phyloP scores from a whole-genome alignment of 768 basidiomycete genomes.

The Cystofilobasidium bisporidii region DNA sequence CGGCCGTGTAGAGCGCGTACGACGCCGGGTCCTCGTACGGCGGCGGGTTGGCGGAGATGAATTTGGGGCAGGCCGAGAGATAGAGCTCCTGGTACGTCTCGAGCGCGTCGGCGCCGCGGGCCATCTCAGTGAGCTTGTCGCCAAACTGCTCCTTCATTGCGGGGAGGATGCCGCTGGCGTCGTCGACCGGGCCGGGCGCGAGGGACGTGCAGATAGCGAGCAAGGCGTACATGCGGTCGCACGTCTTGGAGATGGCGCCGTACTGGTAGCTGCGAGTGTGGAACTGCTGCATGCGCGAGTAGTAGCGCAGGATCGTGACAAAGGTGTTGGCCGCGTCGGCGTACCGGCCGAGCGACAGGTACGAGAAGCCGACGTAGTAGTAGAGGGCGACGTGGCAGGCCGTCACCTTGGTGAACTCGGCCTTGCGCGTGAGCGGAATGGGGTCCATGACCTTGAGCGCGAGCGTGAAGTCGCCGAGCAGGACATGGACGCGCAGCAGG shows the following conservation, averaged over 20 bases:
- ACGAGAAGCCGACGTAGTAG: constrained; percentile 95
- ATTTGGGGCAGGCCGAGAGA: constrained; percentile 88
- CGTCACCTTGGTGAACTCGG: constrained; percentile 52
- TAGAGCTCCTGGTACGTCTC: constrained; percentile 85
- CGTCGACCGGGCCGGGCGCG: constrained; percentile 84
- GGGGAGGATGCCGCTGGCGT: constrained; percentile 67
- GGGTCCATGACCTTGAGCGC: constrained; percentile 91
- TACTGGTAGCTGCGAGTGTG: constrained; percentile 95
- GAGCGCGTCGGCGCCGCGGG: constrained; percentile 58
- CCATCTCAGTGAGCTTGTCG: constrained; percentile 81
- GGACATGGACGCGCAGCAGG: constrained; percentile 84
- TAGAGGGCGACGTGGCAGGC: constrained; percentile 35
- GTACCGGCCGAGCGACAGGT: constrained; percentile 87
- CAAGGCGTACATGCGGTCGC: constrained; percentile 93
- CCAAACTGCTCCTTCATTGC: constrained; percentile 85
- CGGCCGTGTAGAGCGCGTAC: constrained; percentile 47
- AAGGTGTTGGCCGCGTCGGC: constrained; percentile 92
- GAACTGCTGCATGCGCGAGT: constrained; percentile 90
- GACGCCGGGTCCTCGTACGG: constrained; percentile 73
- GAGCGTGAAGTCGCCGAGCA: constrained; percentile 71
- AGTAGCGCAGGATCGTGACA: constrained; percentile 84
- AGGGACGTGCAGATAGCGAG: constrained; percentile 88
- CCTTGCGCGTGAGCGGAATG: constrained; percentile 61
- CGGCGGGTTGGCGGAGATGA: constrained; percentile 87
- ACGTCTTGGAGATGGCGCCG: constrained; percentile 95